These are phyloP conservation scores for Trichosporon ovoides DNA, from an alignment of 1,284 basidiomycete species.

Conservation along the genomic window DNA sequence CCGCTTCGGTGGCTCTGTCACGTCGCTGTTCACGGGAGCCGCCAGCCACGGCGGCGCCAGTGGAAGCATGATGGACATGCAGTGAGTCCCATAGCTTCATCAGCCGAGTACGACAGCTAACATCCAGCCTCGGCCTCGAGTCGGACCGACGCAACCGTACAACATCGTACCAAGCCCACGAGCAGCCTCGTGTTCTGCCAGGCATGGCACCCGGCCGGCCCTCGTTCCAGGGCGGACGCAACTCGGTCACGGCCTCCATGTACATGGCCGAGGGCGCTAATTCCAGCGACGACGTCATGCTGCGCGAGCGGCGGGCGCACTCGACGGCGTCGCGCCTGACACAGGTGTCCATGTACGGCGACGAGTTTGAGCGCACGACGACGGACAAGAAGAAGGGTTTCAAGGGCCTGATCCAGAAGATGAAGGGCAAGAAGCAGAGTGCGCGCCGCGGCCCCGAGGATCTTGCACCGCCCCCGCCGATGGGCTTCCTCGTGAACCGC, in stretches of 20 bases:
- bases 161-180: conserved; percentile 28
- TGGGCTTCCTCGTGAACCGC: conserved; percentile 73
- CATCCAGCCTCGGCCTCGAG: conserved; percentile 44
- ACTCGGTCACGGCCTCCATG: conserved; percentile 10
- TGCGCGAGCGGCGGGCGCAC: conserved; percentile 10
- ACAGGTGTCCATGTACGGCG: conserved; percentile 27
- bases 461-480: conserved; percentile 73
- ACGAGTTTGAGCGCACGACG: conserved; percentile 47
- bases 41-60: conserved; percentile 63
- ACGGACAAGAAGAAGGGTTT: conserved; percentile 62
- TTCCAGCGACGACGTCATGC: conserved; percentile 1
- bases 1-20: conserved; percentile 62
- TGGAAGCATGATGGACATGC: conserved; percentile 88
- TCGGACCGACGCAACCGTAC: conserved; percentile 37
- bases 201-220: conserved; percentile 42
- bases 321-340: conserved; percentile 35
- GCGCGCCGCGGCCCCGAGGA: conserved; percentile 10
- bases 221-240: conserved; percentile 25
- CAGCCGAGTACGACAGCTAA: background rate
- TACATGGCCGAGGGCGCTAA: background rate
- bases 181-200: conserved; percentile 38
- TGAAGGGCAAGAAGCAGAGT: conserved; percentile 53
- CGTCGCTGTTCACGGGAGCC: conserved; percentile 72
- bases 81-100: conserved; percentile 58
- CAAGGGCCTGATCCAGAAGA: conserved; percentile 74